Evolutionary conservation across 2,329 filamentous ascomycete species (phyloP), one percentile per base, ranked within the genome.

Genomic region (Hypoxylon sp.): DNA sequence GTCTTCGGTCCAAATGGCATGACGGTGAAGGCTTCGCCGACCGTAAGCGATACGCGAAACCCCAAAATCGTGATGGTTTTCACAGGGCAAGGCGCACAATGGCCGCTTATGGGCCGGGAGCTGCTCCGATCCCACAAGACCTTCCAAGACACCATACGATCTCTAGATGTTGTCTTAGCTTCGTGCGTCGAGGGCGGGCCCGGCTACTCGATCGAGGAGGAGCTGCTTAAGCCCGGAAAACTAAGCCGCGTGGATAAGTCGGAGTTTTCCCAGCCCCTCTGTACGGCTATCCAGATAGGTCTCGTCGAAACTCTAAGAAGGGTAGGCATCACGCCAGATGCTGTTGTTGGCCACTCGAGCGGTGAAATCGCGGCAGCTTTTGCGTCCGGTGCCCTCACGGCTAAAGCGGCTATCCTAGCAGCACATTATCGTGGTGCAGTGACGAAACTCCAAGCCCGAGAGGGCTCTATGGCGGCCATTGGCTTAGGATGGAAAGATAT

Each of bases 311-410:
- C 67, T 2, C 34, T 73, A 0, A 34, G 34, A 1, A 6, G 28
- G 1, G 56, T 59, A n/a, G 63, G 59, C 1, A 55, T 73, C 6
- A 32, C 22, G 1, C 64, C 69, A 1, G 30, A 26, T 22, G 55
- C 66, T 0, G 69, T 71, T 0, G 64, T 73, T 4, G 71, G 71
- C 1, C 71, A 73, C 24, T 73, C 70, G 0, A 79, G 77, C 2
- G 80, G 80, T 2, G 80, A 82, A 59, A 82, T 82, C 19, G 79
- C 74, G 0, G 80, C 79, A 0, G 80, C 80, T 0, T 81, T 80
- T 55, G 78, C 80, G 4, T 74, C 75, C 6, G 78, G 77, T 2
- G 70, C 70, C 3, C 63, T 83, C 1, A 71, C 72, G 0, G 69
- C 74, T 3, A 47, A 66, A 3, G 75, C 79, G 10, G 80, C 80